These are phyloP conservation scores for Casaregolazyma lundiana DNA, from an alignment of 1,139 yeast genomes.

Conservation along the genomic window DNA sequence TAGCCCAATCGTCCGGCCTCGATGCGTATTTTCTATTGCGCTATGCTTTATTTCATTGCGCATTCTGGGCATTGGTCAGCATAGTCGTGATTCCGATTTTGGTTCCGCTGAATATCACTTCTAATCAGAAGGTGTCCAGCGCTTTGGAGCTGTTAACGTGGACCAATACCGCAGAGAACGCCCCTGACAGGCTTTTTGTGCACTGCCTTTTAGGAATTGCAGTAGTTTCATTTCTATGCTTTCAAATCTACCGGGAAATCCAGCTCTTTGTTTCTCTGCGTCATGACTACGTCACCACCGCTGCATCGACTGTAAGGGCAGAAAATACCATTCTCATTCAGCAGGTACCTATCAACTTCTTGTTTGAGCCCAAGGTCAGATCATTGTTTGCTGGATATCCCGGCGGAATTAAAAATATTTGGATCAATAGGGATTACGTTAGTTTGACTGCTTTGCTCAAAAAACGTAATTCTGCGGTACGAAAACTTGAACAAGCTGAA, in stretches of 20 bases:
- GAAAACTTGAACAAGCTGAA: conserved; percentile 23
- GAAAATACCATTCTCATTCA: conserved; percentile 28
- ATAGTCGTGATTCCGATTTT: conserved; percentile 24
- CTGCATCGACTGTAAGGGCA: conserved; percentile 17
- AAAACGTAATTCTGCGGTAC: conserved; percentile 17
- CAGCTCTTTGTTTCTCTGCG: conserved; percentile 23
- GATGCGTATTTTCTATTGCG: conserved; percentile 34
- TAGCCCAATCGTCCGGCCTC: conserved; percentile 23
- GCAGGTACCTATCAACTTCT: conserved; percentile 21
- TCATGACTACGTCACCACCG: conserved; percentile 20
- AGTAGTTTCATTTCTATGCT: conserved; percentile 17
- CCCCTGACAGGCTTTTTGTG: conserved; percentile 21
- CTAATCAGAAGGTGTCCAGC: not conserved
- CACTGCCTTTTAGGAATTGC: conserved; percentile 25
- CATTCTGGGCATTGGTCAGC: conserved; percentile 18
- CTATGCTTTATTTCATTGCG: conserved; percentile 24
- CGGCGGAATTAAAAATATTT: conserved; percentile 24
- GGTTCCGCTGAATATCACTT: conserved; percentile 26
- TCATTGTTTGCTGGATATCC: conserved; percentile 23
- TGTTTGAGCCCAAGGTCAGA: conserved; percentile 17
- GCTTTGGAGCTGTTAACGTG: conserved; percentile 29
- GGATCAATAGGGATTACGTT: conserved; percentile 30
- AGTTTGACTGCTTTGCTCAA: conserved; percentile 20
- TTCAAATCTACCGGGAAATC: conserved; percentile 25
- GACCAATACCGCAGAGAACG: conserved; percentile 23